Evolutionary conservation across 2,329 filamentous ascomycete species (phyloP).

Genomic region (Aspergillus uvarum): DNA sequence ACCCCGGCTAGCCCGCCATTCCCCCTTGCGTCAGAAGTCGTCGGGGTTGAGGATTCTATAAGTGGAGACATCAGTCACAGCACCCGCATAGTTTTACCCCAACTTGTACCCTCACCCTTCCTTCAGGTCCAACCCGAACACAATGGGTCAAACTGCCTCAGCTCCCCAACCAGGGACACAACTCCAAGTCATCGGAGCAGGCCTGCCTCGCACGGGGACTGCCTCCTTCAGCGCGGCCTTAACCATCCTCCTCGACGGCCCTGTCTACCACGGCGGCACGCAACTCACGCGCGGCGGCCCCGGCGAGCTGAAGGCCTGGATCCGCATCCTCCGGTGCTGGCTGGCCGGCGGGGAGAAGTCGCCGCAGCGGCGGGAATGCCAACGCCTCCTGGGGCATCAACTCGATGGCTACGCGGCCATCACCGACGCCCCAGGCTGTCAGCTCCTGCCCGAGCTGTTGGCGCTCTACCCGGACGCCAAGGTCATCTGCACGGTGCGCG

Average conservation of each 20-base stretch:
- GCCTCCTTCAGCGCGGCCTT: constrained; percentile 52
- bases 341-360: neutral
- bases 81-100: no score
- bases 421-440: constrained; percentile 46
- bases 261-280: constrained; percentile 53
- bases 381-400: neutral
- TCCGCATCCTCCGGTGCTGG: constrained; percentile 11
- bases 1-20: no score
- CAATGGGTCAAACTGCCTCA: constrained; percentile 8
- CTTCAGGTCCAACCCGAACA: neutral
- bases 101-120: no score
- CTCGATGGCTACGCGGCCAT: constrained; percentile 48
- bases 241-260: constrained; percentile 49
- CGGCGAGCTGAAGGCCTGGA: constrained; percentile 25
- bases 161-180: constrained; percentile 5
- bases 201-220: constrained; percentile 49
- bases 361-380: no score
- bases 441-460: constrained; percentile 49
- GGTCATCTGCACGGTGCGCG: constrained; percentile 44
- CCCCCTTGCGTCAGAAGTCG: no score
- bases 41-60: no score
- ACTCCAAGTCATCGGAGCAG: constrained; percentile 30
- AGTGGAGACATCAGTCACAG: no score
- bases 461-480: constrained; percentile 52
- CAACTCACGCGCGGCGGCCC: constrained; percentile 29